Conservation (phyloP, 2,329 filamentous ascomycete genomes). For the Neofusicoccum parvum region DNA sequence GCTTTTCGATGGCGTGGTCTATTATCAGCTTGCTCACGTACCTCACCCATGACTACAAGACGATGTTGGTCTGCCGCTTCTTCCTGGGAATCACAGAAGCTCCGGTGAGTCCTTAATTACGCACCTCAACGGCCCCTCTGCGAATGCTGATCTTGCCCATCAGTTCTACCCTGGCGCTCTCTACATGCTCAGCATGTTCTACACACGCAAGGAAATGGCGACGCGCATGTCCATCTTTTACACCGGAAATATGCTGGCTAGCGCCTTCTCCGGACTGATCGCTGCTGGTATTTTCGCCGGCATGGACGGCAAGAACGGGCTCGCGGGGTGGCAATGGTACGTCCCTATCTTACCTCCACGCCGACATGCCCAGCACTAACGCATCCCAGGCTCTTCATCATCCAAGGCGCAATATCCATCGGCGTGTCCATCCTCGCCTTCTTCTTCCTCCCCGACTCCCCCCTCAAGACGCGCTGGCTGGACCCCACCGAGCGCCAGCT, state of each 20-base stretch:
- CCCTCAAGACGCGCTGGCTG: slow-evolving; percentile 49
- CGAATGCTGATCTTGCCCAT: not conserved
- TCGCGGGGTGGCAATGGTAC: slow-evolving; percentile 8
- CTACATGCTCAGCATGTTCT: slow-evolving; percentile 57
- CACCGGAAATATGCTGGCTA: slow-evolving; percentile 52
- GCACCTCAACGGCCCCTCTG: not conserved
- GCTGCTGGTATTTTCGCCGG: slow-evolving; percentile 50
- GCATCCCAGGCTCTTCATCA: not conserved
- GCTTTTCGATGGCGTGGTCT: slow-evolving; percentile 37
- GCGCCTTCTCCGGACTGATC: slow-evolving; percentile 57
- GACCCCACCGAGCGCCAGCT: slow-evolving; percentile 50
- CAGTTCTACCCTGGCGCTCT: slow-evolving; percentile 43
- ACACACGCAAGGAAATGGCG: slow-evolving; percentile 55
- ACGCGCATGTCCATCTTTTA: slow-evolving; percentile 56
- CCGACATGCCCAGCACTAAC: too few species aligned
- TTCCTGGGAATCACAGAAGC: not conserved
- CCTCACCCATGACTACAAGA: slow-evolving; percentile 4
- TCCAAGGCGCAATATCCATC: slow-evolving; percentile 14
- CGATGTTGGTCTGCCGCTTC: not conserved
- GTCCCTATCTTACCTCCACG: not conserved
- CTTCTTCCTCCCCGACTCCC: slow-evolving; percentile 37
- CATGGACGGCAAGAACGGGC: slow-evolving; percentile 28
- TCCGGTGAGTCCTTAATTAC: not conserved
- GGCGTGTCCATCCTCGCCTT: slow-evolving; percentile 29
- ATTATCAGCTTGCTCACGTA: slow-evolving; percentile 6